Percentiles rank a stretch among this genome's conserved stretches.
Conservation (phyloP, 768 basidiomycete species). For the Macrolepiota fuliginosa region DNA sequence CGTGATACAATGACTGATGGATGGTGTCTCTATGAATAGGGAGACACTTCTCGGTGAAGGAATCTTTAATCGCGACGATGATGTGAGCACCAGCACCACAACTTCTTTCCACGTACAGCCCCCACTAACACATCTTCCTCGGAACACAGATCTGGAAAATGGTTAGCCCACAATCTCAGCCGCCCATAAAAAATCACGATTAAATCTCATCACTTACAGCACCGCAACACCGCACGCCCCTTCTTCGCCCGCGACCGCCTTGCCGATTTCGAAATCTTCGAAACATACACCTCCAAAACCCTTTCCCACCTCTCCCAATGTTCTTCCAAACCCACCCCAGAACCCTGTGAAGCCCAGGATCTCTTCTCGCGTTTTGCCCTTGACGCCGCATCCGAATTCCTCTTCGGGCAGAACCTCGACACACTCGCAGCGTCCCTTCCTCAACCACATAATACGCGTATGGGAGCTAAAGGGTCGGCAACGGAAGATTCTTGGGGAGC, state of each 20-base stretch:
- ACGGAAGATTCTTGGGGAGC: constrained; percentile 61
- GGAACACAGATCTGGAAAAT: constrained; percentile 56
- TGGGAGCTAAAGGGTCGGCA: constrained; percentile 59
- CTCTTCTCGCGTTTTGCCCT: constrained; percentile 66
- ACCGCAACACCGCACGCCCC: constrained; percentile 64
- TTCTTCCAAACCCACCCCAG: constrained; percentile 23
- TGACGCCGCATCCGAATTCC: constrained; percentile 70
- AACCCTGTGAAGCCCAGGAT: constrained; percentile 65
- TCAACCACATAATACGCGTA: constrained; percentile 37
- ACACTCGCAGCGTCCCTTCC: constrained; percentile 58
- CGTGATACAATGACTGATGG: background rate
- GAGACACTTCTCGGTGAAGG: constrained; percentile 68
- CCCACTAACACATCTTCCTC: background rate
- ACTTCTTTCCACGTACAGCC: constrained; percentile 1
- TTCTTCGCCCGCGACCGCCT: constrained; percentile 75
- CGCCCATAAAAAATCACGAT: background rate
- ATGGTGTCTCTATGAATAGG: constrained; percentile 25
- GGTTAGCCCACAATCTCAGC: constrained; percentile 32
- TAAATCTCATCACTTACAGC: constrained; percentile 33
- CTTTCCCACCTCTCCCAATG: constrained; percentile 45
- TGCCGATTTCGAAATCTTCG: constrained; percentile 68
- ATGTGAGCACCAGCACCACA: constrained; percentile 34
- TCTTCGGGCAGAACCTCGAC: constrained; percentile 65
- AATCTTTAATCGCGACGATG: constrained; percentile 77
- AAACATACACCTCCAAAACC: constrained; percentile 47